Evolutionary conservation across 306 rosid species (phyloP).

Genomic region (Cucurbita maxima): DNA sequence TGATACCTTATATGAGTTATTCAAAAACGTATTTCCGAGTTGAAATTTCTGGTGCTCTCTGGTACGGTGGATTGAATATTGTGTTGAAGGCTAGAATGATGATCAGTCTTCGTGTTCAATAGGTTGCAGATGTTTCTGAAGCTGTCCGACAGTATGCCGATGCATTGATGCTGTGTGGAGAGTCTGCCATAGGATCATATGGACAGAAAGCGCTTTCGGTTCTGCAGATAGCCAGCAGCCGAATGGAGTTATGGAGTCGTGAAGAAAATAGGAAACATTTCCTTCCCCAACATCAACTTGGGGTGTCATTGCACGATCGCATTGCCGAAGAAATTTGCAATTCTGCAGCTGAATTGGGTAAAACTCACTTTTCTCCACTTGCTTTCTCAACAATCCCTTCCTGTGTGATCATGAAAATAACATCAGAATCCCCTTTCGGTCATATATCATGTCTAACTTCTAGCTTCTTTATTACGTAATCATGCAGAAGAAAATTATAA

Average conservation of each 20-base stretch:
- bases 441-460: not conserved
- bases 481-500: not conserved
- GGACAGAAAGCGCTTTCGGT: constrained; percentile 74
- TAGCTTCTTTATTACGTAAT: not conserved
- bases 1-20: too few species aligned
- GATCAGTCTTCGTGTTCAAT: constrained; percentile 8
- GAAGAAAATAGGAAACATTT: constrained; percentile 38
- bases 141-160: constrained; percentile 77
- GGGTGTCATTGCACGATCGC: constrained; percentile 53
- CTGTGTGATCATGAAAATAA: not conserved
- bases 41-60: not conserved
- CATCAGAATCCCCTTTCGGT: not conserved
- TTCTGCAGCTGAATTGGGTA: constrained; percentile 73
- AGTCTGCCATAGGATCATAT: constrained; percentile 70
- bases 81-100: not conserved
- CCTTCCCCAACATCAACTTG: constrained; percentile 38
- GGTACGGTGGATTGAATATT: not conserved
- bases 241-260: constrained; percentile 68
- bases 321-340: constrained; percentile 73
- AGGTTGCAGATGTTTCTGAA: constrained; percentile 95
- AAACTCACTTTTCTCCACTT: not conserved
- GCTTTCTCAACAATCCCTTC: not conserved
- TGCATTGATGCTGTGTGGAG: constrained; percentile 81
- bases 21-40: not conserved
- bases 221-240: constrained; percentile 52